These are phyloP conservation scores for Amylostereum chailletii DNA, from an alignment of 1,284 basidiomycete genomes.

Conservation along the genomic window DNA sequence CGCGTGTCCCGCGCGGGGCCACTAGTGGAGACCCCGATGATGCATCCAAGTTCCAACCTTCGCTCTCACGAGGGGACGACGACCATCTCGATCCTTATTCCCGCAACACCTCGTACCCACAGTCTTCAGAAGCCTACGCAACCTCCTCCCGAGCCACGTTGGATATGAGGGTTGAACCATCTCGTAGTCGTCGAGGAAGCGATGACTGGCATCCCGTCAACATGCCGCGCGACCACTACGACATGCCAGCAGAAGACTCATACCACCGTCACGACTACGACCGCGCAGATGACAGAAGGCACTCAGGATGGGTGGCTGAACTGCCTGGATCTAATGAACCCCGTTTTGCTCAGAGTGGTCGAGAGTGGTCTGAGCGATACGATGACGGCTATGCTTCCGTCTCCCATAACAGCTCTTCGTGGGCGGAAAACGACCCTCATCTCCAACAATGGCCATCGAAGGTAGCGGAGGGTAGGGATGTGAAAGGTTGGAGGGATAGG, in stretches of 20 bases:
- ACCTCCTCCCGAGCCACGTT: constrained; percentile 33
- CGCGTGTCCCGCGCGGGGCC: constrained; percentile 9
- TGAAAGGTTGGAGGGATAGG: constrained; percentile 8
- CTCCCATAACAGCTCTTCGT: constrained; percentile 29
- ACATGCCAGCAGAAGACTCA: constrained; percentile 32
- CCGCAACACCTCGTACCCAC: constrained; percentile 33
- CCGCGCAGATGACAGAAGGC: constrained; percentile 7
- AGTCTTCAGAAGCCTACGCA: constrained; percentile 36
- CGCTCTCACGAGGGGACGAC: constrained; percentile 43
- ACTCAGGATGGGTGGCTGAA: constrained; percentile 8
- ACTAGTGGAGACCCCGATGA: constrained; percentile 40
- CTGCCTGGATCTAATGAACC: constrained; percentile 12
- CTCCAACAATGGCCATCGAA: constrained; percentile 34
- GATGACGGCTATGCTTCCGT: constrained; percentile 32
- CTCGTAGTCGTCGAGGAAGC: constrained; percentile 37
- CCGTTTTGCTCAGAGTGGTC: constrained; percentile 20
- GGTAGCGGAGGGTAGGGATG: constrained; percentile 22
- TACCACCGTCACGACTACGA: constrained; percentile 35
- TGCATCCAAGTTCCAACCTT: constrained; percentile 23
- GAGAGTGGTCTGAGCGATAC: constrained; percentile 40
- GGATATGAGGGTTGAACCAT: constrained; percentile 39
- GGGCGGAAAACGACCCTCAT: constrained; percentile 24
- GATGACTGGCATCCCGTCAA: constrained; percentile 38
- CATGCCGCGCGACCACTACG: constrained; percentile 40
- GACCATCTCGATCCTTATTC: constrained; percentile 33